Conservation (phyloP, 2,329 filamentous ascomycete genomes). For the Lecanicillium sp. region DNA sequence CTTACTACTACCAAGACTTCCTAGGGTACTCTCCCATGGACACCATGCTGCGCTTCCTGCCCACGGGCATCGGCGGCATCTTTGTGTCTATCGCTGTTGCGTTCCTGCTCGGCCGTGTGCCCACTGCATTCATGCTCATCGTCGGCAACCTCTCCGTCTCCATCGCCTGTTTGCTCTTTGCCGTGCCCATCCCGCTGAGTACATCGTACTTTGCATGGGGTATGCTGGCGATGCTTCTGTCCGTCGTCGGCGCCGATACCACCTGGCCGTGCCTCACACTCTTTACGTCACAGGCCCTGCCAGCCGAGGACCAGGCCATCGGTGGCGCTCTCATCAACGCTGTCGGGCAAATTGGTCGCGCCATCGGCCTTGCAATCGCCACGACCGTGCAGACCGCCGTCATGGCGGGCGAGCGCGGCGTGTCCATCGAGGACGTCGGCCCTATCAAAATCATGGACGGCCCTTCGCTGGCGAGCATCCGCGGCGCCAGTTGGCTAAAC, state of each 20-base stretch:
- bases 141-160: slow-evolving; percentile 52
- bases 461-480: slow-evolving; percentile 41
- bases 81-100: slow-evolving; percentile 52
- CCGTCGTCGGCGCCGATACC: slow-evolving; percentile 61
- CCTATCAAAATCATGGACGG: slow-evolving; percentile 37
- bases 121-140: slow-evolving; percentile 51
- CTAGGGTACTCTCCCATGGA: slow-evolving; percentile 56
- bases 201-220: slow-evolving; percentile 64
- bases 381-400: slow-evolving; percentile 60
- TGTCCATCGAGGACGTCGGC: slow-evolving; percentile 39
- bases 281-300: slow-evolving; percentile 58
- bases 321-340: slow-evolving; percentile 64
- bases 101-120: slow-evolving; percentile 50
- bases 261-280: slow-evolving; percentile 60
- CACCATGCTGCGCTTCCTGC: slow-evolving; percentile 63
- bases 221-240: slow-evolving; percentile 59
- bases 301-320: slow-evolving; percentile 58
- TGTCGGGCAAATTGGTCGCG: slow-evolving; percentile 57
- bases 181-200: slow-evolving; percentile 52
- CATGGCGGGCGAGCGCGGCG: slow-evolving; percentile 42
- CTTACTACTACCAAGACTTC: slow-evolving; percentile 65
- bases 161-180: slow-evolving; percentile 54
- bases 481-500: slow-evolving; percentile 48
- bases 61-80: slow-evolving; percentile 55
- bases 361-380: slow-evolving; percentile 59